Conservation (phyloP, 1,139 yeast genomes). For the Yamadazyma pseudoaaseri region DNA sequence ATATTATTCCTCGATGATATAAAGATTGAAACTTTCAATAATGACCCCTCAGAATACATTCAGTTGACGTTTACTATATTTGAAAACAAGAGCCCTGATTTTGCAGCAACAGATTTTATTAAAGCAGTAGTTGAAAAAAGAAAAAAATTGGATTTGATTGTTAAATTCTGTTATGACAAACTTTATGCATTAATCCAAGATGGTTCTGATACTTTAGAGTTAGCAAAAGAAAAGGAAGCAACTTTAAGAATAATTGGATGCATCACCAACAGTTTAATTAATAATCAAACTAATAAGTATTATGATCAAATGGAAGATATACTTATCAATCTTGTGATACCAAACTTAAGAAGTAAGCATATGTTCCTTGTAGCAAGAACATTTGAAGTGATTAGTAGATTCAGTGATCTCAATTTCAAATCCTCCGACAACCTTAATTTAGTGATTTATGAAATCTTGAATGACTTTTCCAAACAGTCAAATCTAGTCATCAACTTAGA, state of each 20-base stretch:
- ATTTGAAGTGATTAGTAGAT: conserved; percentile 71
- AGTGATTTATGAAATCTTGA: conserved; percentile 59
- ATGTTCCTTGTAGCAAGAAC: conserved; percentile 85
- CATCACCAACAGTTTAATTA: conserved; percentile 58
- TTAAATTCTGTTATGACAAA: conserved; percentile 63
- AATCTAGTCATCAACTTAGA: conserved; percentile 79
- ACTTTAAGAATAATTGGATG: conserved; percentile 76
- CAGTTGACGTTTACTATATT: conserved; percentile 67
- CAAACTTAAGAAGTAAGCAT: conserved; percentile 62
- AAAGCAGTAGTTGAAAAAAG: conserved; percentile 69
- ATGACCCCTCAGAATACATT: conserved; percentile 89
- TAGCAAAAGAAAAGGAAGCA: conserved; percentile 78
- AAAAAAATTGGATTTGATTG: conserved; percentile 58
- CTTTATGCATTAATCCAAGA: conserved; percentile 37
- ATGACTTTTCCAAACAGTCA: conserved; percentile 48
- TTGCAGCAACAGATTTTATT: conserved; percentile 63
- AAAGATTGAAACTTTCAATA: conserved; percentile 73
- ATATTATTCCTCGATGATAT: conserved; percentile 70
- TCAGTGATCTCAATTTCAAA: conserved; percentile 61
- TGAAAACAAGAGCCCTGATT: conserved; percentile 54
- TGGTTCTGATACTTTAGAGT: conserved; percentile 45
- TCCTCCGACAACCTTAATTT: conserved; percentile 52
- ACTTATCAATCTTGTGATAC: conserved; percentile 62
- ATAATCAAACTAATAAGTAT: conserved; percentile 57
- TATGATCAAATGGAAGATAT: conserved; percentile 64